A percentile compares a stretch with the other conserved stretches of the same genome.
phyloP scores from a whole-genome alignment of 805 yeast genomes.

The Starmerella cellae region DNA sequence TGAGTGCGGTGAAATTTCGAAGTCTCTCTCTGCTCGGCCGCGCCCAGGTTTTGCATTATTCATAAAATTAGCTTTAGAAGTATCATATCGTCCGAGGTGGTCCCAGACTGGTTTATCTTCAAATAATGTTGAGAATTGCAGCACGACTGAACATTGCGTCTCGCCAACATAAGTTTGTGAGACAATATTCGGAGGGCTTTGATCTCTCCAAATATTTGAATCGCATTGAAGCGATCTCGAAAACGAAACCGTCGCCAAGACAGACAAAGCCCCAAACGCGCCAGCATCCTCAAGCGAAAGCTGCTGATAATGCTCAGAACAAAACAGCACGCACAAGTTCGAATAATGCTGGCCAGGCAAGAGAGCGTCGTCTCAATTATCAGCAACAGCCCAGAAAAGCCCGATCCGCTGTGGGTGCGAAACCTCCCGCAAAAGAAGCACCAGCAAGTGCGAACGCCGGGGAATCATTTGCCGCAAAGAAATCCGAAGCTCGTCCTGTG shows the following conservation, averaged over 20 bases:
- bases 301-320: background rate
- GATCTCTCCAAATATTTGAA: constrained; percentile 15
- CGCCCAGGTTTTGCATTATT: no score
- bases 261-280: background rate
- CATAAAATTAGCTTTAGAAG: no score
- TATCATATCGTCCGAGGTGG: no score
- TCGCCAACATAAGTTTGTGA: no score
- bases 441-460: background rate
- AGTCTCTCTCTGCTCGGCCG: no score
- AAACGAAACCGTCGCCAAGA: background rate
- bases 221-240: constrained; percentile 20
- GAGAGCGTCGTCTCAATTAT: background rate
- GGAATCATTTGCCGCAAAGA: no score
- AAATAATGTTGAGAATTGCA: no score
- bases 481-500: background rate
- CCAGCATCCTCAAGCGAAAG: background rate
- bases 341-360: no score
- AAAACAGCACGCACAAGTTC: background rate
- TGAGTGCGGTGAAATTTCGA: no score
- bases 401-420: background rate
- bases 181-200: constrained; percentile 19
- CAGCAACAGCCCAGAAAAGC: background rate
- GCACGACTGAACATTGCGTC: no score
- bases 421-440: background rate
- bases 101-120: no score